Evolutionary conservation across 202 grass and related monocot genomes (phyloP).

Genomic region (Schoenoplectus triqueter): DNA sequence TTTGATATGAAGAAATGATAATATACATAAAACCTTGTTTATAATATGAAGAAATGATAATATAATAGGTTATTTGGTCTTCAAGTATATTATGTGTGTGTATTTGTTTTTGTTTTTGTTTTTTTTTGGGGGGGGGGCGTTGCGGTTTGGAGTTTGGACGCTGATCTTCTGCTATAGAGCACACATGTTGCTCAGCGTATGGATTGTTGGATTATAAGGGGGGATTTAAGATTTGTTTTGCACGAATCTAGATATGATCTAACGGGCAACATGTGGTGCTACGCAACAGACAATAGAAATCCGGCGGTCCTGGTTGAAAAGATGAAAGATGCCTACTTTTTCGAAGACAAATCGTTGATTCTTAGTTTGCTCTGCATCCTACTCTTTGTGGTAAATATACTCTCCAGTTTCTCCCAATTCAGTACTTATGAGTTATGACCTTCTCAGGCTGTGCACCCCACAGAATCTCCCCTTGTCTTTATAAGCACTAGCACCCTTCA

Average conservation of each 20-base stretch:
- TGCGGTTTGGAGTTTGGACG: too few species aligned
- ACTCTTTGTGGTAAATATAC: conserved; percentile 21
- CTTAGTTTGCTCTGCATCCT: conserved; percentile 39
- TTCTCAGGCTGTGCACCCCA: conserved; percentile 12
- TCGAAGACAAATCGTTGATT: conserved; percentile 32
- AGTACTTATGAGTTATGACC: background rate
- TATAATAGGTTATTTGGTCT: too few species aligned
- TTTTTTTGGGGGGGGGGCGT: too few species aligned
- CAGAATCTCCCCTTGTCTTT: conserved; percentile 41
- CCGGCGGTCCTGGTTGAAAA: background rate
- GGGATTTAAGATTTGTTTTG: background rate
- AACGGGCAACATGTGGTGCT: background rate
- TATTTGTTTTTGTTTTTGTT: too few species aligned
- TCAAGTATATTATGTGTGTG: too few species aligned
- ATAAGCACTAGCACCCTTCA: conserved; percentile 40
- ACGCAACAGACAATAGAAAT: background rate
- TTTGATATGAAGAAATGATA: too few species aligned
- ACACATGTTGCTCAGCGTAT: too few species aligned
- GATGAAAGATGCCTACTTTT: conserved; percentile 38
- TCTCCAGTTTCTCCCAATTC: conserved; percentile 35
- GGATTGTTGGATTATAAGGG: background rate
- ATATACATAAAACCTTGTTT: too few species aligned
- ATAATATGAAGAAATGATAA: too few species aligned
- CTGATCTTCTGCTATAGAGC: too few species aligned
- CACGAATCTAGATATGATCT: background rate